A percentile compares a stretch with the other conserved stretches of the same genome.
These are phyloP conservation scores for Ceratocystis papillata DNA, from an alignment of 2,329 filamentous ascomycete species.

Conservation along the genomic window DNA sequence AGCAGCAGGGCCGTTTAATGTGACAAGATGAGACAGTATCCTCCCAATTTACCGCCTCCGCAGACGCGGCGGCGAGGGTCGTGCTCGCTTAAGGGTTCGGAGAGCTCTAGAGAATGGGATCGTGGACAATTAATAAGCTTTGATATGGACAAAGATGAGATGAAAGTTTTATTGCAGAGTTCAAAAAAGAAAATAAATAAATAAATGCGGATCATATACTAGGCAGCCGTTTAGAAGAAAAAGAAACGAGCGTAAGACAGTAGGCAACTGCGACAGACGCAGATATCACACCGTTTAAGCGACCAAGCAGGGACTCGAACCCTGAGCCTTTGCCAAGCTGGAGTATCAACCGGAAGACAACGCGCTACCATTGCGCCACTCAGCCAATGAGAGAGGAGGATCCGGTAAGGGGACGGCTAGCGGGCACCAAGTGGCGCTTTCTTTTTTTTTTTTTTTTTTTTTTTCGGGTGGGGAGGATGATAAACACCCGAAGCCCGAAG, in stretches of 20 bases:
- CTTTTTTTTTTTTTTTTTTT: no score
- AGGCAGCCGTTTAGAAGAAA: not conserved
- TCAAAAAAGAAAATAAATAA: no score
- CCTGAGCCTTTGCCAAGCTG: constrained; percentile 24
- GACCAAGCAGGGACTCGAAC: constrained; percentile 24
- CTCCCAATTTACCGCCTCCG: no score
- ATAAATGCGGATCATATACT: no score
- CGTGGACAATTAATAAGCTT: no score
- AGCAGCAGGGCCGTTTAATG: constrained; percentile 8
- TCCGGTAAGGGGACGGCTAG: not conserved
- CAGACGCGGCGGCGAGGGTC: no score
- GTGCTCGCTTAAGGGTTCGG: no score
- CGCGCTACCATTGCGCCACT: constrained; percentile 25
- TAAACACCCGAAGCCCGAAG: no score
- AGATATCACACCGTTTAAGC: not conserved
- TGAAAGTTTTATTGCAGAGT: no score
- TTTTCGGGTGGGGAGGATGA: no score
- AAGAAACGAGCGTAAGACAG: not conserved
- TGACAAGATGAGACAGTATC: not conserved
- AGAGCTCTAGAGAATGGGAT: no score
- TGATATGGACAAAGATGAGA: no score
- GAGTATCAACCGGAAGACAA: constrained; percentile 24
- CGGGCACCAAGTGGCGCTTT: not conserved
- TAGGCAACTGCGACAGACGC: not conserved
- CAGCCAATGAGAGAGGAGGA: constrained; percentile 11